Evolutionary conservation across 495 filamentous ascomycete genomes (phyloP), one percentile per base, ranked within the genome.

Genomic region (Aspergillus baeticus): DNA sequence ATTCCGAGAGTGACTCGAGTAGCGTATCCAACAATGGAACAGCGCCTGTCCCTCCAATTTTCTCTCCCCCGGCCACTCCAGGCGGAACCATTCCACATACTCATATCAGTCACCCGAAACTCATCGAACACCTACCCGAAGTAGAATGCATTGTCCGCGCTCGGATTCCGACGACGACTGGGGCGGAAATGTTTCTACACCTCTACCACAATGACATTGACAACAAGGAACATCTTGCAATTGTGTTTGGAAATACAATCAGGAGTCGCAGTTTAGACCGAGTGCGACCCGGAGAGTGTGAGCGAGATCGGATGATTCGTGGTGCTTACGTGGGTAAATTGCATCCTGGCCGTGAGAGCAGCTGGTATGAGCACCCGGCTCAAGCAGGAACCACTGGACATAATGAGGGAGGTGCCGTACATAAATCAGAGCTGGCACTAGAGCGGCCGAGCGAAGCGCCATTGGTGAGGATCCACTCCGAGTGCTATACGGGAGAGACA

Each of bases 401-500:
- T 33, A 14, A 49, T 6, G 44, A 43, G 2, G 59, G 50, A 10
- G 52, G 49, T 10, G 52, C 55, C 29, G 49, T 60, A 14, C 42
- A 34, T 26, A 20, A 51, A 5, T 6, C 53, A 18, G 38, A 47
- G 22, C 38, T 17, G 42, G 41, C 43, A 22, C 52, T 42, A 51
- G 48, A 55, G 38, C 63, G 15, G 33, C 67, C 49, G 54, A 72
- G 55, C 59, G 64, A 69, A 60, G 62, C 78, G 5, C 92, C 95
- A 0, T 77, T 98, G 35, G 92, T 98, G 14, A 81, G 94, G 51
- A 98, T 99, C 69, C 94, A 99, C 69, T 94, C 89, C 7, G 94
- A 99, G 69, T 99, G 94, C 77, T 99, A 99, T 70, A 99, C 94
- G 0, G 94, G 94, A 13, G 94, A 99, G 76, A 98, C 93, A 0